phyloP scores from a whole-genome alignment of 2,329 filamentous ascomycete genomes.

The Fusarium sp. region DNA sequence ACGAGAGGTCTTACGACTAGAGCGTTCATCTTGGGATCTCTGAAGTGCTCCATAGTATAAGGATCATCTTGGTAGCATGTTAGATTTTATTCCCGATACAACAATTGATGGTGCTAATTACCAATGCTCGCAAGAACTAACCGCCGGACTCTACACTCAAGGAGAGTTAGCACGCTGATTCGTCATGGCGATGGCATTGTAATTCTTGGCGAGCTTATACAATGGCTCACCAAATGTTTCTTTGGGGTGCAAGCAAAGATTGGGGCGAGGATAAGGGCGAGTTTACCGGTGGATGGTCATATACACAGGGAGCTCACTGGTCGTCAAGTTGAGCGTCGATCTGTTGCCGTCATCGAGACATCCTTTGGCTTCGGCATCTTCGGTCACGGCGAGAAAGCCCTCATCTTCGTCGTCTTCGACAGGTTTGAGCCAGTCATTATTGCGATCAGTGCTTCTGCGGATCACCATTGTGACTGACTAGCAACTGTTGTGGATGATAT shows the following conservation, averaged over 20 bases:
- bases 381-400: constrained; percentile 41
- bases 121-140: constrained; percentile 49
- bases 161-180: constrained; percentile 43
- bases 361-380: constrained; percentile 47
- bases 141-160: constrained; percentile 48
- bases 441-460: constrained; percentile 40
- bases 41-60: constrained; percentile 71
- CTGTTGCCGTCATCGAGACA: constrained; percentile 45
- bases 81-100: constrained; percentile 5
- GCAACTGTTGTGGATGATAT: not conserved
- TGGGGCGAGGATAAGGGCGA: constrained; percentile 24
- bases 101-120: constrained; percentile 14
- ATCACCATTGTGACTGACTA: constrained; percentile 32
- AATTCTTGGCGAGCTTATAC: constrained; percentile 2
- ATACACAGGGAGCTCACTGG: constrained; percentile 45
- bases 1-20: constrained; percentile 77
- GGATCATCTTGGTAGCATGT: constrained; percentile 54
- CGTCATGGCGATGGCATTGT: not conserved
- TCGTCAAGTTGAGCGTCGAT: constrained; percentile 43
- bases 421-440: constrained; percentile 45
- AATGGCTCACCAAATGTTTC: constrained; percentile 4
- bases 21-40: constrained; percentile 75
- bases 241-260: constrained; percentile 5
- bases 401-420: constrained; percentile 48
- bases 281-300: constrained; percentile 50